phyloP scores from a whole-genome alignment of 2,329 filamentous ascomycete species.

The Emmonsiellopsis sp. region DNA sequence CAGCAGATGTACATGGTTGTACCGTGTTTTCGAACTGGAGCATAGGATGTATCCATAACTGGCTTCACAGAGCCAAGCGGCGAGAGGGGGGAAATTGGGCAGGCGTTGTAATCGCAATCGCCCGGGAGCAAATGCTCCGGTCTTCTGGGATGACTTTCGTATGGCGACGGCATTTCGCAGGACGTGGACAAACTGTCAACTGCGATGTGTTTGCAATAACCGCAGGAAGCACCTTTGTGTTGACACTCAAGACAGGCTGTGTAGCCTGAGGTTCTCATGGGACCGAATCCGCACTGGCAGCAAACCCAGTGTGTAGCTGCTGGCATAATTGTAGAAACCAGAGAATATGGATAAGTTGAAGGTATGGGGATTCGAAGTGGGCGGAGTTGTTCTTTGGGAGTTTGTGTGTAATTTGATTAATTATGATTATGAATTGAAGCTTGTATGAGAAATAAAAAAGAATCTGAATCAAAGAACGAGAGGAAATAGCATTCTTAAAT shows the following conservation, averaged over 20 bases:
- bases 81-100: background rate
- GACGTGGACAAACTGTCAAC: constrained; percentile 8
- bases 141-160: background rate
- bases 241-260: constrained; percentile 21
- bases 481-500: background rate
- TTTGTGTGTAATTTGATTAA: background rate
- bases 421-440: background rate
- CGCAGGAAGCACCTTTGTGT: constrained; percentile 7
- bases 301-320: constrained; percentile 26
- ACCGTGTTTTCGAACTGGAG: constrained; percentile 5
- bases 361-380: background rate
- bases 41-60: background rate
- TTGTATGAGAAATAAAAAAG: background rate
- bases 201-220: constrained; percentile 8
- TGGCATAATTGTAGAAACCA: constrained; percentile 7
- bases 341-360: background rate
- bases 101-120: background rate
- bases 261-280: constrained; percentile 20
- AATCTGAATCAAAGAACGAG: background rate
- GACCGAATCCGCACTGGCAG: constrained; percentile 25
- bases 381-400: background rate
- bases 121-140: background rate
- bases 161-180: constrained; percentile 5
- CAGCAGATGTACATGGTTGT: constrained; percentile 31
- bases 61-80: background rate